Evolutionary conservation across 2,329 filamentous ascomycete genomes (phyloP), one percentile per base, ranked within the genome.

Genomic region (Epichloe bromicola): DNA sequence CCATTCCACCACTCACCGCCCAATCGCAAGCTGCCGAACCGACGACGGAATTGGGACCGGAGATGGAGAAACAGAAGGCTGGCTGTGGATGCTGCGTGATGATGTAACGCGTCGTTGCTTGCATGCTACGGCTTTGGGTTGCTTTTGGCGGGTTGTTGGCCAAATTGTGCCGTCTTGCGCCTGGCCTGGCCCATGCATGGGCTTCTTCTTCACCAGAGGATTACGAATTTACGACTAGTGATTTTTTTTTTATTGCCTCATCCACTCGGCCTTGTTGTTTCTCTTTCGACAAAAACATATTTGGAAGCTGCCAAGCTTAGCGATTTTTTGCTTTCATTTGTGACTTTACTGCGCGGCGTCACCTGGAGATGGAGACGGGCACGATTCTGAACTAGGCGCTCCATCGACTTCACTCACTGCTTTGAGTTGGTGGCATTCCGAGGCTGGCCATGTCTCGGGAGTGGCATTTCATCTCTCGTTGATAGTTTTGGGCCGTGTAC

Each of bases 41-140:
- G 30, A 40, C 46, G 30, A 41, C 43, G 33, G 57, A 51, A 17
- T 17, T 56, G n/a, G 55, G 59, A 38, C 38, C 40, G 36, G 55
- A 61, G 12, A 61, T 66, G 15, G 60, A 63, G 36, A 63, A 30
- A 30, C 3, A 69, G 59, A 66, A 65, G 46, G 65, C 62, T 4
- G 70, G 70, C n/a, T 75, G 74, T 56, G 72, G 71, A 45, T 76
- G 74, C 64, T 76, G 74, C 56, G 63, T 73, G 47, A 65, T 76
- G 55, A 76, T 76, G 74, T 76, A 63, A 66, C 19, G 12, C 20
- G 15, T 12, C 36, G 10, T 23, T 14, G 11, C 15, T 6, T 17
- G 12, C 14, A 4, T 26, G 7, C n/a, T 8, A 19, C 44, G 30
- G 2, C 10, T 11, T 5, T 14, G n/a, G n/a, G 15, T 37, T 46